These are phyloP conservation scores for Nicotiana sylvestris DNA, from an alignment of 257 asterid genomes.

Conservation along the genomic window DNA sequence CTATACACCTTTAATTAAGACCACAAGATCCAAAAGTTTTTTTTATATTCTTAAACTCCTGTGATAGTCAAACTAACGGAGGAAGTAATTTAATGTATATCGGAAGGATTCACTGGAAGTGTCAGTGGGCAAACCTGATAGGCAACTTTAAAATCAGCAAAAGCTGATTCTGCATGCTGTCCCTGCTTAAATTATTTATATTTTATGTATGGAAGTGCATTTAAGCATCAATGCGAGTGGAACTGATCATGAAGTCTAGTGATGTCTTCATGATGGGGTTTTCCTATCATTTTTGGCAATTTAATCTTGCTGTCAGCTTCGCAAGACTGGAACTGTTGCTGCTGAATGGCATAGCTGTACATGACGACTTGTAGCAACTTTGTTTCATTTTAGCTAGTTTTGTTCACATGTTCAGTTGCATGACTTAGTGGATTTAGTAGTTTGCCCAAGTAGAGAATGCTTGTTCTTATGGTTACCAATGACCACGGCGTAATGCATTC, in stretches of 20 bases:
- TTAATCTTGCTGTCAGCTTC: constrained; percentile 1
- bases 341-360: background rate
- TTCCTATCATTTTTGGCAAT: background rate
- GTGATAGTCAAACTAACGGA: too few species aligned
- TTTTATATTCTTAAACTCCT: too few species aligned
- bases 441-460: background rate
- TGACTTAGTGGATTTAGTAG: background rate
- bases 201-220: background rate
- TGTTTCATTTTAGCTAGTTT: background rate
- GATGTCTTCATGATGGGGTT: background rate
- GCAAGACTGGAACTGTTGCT: background rate
- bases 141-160: background rate
- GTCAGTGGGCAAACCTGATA: background rate
- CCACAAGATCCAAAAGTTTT: too few species aligned
- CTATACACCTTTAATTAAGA: too few species aligned
- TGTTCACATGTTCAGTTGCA: background rate
- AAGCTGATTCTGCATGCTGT: background rate
- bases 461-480: background rate
- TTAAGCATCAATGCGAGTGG: background rate
- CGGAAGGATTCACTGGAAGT: background rate
- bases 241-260: background rate
- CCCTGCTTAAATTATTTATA: background rate
- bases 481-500: background rate
- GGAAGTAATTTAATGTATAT: too few species aligned
- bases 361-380: background rate